Base-by-base conservation (phyloP, 2,329 filamentous ascomycete species). In the Aspergillus udagawae region DNA sequence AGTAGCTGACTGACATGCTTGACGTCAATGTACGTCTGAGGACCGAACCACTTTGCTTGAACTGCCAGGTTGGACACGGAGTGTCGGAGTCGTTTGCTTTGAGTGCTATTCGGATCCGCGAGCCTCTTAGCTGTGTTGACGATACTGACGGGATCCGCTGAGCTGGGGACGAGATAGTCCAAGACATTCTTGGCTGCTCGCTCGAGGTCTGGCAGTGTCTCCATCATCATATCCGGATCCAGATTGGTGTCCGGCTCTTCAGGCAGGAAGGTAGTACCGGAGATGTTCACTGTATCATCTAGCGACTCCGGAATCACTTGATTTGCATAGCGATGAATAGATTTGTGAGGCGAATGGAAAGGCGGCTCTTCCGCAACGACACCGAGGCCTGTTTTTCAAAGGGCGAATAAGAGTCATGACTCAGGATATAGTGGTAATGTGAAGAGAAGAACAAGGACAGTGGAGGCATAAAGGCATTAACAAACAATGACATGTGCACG, bases 191-290 rank as follows among this genome's bases (percentile, higher is more conserved):
- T 59, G 7, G 76, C 68, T 3, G 66, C 63, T 42, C 65, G 56
- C 23, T 74, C 70, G 4, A 79, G 66, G 27, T 75, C 71, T 21
- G 72, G 72, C 6, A 80, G 67, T 10, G 66, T 65, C 51, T 79
- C 75, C 3, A 74, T 60, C 63, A 78, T 71, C 44, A 72, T 64
- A 7, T 72, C 61, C 4, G 63, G 60, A 49, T 79, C 72, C 6
- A 75, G 55, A 4, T 69, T 65, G 4, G 60, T 55, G 4, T 70
- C 67, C 0, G 68, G 65, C 9, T 72, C 73, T 9, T 72, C 73
- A n/a, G 63, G 65, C 20, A 59, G 61, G 21, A 68, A 55, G 32
- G 73, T 75, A 6, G 70, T 72, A 3, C 72, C 73, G 17, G 73
- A 72, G 45, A 74, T 68, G 53, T 73, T 70, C 53, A 55, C 62